Base-by-base conservation (phyloP, 2,329 filamentous ascomycete genomes). In the Epichloe festucae region DNA sequence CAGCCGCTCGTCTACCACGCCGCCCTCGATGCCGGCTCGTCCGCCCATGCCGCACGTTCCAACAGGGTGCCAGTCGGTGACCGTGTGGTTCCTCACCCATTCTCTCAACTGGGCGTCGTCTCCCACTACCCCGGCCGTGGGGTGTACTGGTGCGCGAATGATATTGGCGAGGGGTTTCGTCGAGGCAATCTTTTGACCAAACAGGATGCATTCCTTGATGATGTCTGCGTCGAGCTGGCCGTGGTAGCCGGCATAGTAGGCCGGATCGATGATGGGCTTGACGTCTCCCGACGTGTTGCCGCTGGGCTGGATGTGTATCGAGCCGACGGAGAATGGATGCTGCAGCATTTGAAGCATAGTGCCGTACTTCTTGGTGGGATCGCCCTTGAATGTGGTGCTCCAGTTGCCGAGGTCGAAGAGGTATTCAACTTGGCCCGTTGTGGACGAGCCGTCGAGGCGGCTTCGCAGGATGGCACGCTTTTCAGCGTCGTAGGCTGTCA, bases 331-430 rank as follows among this genome's bases (percentile, higher is more conserved):
- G 34, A 75, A 75, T 0, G 76, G 75, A 58, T 77, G 75, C 53
- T 77, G 74, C 1, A 78, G 60, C 53, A 76, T 72, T 52, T 72
- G 70, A 0, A 77, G 56, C 64, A 76, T 69, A 3, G 71, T 74
- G 8, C 65, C 72, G 52, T 77, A 75, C 51, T 67, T 70, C 53
- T 71, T 75, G 2, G 61, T 64, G 44, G 60, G 52, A 55, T 63
- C 46, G 50, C 63, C 50, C 36, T 58, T 47, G 60, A 72, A 62
- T 56, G 62, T 47, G 1, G 71, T 62, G 51, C 65, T 74, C 66
- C 69, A 74, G 52, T 75, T 74, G 4, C 72, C 73, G 1, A 72
- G 60, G 42, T 74, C 71, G 35, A 77, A 74, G 31, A 76, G 66
- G 51, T 68, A 76, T 55, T 76, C 73, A 3, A 75, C 62, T 42